These are phyloP conservation scores for Colletotrichum sp. DNA, from an alignment of 2,329 filamentous ascomycete genomes.

Conservation along the genomic window DNA sequence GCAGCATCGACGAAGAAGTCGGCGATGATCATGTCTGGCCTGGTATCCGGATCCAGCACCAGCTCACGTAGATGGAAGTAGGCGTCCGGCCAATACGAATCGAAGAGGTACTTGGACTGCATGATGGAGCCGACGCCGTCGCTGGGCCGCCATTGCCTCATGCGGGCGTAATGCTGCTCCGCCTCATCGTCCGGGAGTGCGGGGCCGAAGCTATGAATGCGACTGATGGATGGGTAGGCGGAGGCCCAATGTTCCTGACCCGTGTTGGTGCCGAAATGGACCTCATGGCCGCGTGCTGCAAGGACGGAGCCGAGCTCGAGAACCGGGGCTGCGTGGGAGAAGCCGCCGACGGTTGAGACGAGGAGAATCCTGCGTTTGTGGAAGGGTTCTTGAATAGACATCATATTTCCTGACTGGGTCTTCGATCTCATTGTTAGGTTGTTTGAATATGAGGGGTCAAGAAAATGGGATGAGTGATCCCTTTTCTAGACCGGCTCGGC, in stretches of 20 bases:
- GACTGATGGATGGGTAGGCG: conserved; percentile 32
- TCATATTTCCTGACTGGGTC: not conserved
- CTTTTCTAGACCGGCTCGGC: not conserved
- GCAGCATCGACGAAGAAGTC: conserved; percentile 47
- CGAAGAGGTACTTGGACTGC: conserved; percentile 39
- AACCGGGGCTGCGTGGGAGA: conserved; percentile 39
- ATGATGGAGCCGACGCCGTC: conserved; percentile 24
- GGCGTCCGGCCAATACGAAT: conserved; percentile 37
- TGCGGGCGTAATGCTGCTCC: not conserved
- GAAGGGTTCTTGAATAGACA: not conserved
- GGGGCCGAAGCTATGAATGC: conserved; percentile 34
- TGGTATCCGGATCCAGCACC: conserved; percentile 22
- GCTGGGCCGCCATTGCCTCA: not conserved
- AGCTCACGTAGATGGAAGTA: conserved; percentile 27
- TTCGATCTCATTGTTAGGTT: not conserved
- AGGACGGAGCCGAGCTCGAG: conserved; percentile 38
- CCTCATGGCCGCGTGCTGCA: conserved; percentile 25
- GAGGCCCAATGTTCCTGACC: conserved; percentile 39
- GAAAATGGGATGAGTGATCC: not conserved
- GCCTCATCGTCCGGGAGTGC: not conserved
- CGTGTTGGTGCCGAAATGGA: conserved; percentile 41
- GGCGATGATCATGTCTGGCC: conserved; percentile 43
- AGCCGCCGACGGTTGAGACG: conserved; percentile 38
- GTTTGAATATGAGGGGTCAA: not conserved
- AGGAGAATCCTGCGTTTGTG: conserved; percentile 29